Evolutionary conservation across 306 rosid species (phyloP).

Genomic region (Quercus agrifolia): DNA sequence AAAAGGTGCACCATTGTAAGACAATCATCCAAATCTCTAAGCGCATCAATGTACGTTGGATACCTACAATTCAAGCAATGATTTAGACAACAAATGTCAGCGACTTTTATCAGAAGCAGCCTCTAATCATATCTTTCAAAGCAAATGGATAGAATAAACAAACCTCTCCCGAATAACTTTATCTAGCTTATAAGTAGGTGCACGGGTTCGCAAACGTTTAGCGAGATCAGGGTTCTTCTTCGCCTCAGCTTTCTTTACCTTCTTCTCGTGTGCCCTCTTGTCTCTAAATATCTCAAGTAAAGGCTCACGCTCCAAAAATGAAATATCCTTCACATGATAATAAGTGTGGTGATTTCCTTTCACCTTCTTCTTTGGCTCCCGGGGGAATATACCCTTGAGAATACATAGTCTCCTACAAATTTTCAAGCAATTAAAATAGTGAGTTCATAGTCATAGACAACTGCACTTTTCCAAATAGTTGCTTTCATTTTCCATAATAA

Average conservation of each 20-base stretch:
- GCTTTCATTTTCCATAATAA: no score
- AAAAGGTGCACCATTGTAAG: constrained; percentile 90
- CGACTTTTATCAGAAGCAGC: background rate
- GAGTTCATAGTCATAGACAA: background rate
- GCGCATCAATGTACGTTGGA: constrained; percentile 83
- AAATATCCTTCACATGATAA: constrained; percentile 85
- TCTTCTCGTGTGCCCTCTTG: constrained; percentile 62
- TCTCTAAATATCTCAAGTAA: constrained; percentile 68
- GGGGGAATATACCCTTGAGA: constrained; percentile 84
- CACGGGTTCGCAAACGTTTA: constrained; percentile 38
- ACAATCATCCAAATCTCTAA: constrained; percentile 93
- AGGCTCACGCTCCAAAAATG: constrained; percentile 92
- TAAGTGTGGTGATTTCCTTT: constrained; percentile 89
- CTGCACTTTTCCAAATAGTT: background rate
- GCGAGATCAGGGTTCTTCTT: constrained; percentile 81
- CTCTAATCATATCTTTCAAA: background rate
- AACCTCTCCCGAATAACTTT: constrained; percentile 78
- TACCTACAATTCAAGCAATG: constrained; percentile 45
- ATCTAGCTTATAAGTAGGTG: constrained; percentile 62
- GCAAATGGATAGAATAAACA: constrained; percentile 12
- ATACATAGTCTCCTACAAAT: constrained; percentile 74
- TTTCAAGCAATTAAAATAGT: constrained; percentile 15
- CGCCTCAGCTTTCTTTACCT: constrained; percentile 80
- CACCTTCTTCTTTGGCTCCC: constrained; percentile 95
- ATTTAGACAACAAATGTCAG: constrained; percentile 1